Conservation (phyloP, 1,139 yeast species). For the Geotrichum phurueaensis region DNA sequence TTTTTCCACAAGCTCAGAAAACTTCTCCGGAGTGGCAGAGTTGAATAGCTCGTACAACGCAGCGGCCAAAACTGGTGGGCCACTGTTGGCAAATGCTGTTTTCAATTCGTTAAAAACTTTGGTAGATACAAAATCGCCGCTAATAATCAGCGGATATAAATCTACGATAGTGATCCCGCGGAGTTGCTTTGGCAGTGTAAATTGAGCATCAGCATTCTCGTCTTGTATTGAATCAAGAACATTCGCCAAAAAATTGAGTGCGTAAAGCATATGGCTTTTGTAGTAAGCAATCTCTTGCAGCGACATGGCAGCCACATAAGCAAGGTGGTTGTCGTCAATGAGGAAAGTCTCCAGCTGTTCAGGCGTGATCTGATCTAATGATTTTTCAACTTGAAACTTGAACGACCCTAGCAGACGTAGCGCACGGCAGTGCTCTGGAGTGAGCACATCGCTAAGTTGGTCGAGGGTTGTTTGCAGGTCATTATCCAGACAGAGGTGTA, state of each 20-base stretch:
- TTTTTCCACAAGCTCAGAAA: neutral
- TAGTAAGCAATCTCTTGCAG: constrained; percentile 6
- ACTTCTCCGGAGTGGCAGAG: constrained; percentile 4
- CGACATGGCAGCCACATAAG: constrained; percentile 1
- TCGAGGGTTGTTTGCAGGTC: constrained; percentile 26
- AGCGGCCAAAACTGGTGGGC: constrained; percentile 3
- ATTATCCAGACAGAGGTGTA: constrained; percentile 34
- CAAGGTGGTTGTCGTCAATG: constrained; percentile 3
- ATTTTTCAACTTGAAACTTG: constrained; percentile 36
- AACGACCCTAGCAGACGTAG: constrained; percentile 46
- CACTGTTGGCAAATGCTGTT: neutral
- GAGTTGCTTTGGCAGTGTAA: neutral
- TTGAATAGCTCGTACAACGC: constrained; percentile 1
- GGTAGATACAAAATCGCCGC: constrained; percentile 5
- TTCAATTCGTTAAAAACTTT: neutral
- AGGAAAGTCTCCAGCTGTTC: neutral
- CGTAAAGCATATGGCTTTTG: constrained; percentile 13
- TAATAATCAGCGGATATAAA: constrained; percentile 3
- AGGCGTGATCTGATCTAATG: constrained; percentile 1
- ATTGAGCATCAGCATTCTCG: neutral
- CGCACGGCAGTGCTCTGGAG: constrained; percentile 33
- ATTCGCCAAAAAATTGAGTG: constrained; percentile 3
- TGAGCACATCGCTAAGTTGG: constrained; percentile 31
- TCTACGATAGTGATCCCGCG: neutral
- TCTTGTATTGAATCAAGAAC: constrained; percentile 2